phyloP scores from a whole-genome alignment of 495 filamentous ascomycete genomes.

The Chaetomium cochliodes region DNA sequence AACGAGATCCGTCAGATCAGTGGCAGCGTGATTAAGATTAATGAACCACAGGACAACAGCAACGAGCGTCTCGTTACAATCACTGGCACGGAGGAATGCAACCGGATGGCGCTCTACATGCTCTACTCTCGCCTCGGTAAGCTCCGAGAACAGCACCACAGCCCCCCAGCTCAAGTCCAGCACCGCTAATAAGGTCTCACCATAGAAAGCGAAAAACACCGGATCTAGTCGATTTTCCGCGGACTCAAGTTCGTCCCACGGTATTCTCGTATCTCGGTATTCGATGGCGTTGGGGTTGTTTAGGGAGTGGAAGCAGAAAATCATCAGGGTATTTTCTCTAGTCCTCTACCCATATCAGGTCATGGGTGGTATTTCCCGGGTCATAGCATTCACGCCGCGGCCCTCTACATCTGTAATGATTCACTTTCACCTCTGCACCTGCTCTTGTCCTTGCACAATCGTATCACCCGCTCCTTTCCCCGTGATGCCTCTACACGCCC shows the following conservation, averaged over 20 bases:
- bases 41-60: constrained; percentile 97
- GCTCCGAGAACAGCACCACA: constrained; percentile 39
- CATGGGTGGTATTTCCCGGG: constrained; percentile 17
- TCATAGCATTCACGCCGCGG: constrained; percentile 24
- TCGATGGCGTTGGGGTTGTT: constrained; percentile 27
- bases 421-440: constrained; percentile 21
- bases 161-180: constrained; percentile 14
- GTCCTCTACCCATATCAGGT: constrained; percentile 19
- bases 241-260: constrained; percentile 1
- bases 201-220: constrained; percentile 83
- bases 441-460: constrained; percentile 9
- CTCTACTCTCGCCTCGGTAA: constrained; percentile 93
- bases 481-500: not conserved
- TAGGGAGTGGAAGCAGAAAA: constrained; percentile 23
- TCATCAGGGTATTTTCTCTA: constrained; percentile 23
- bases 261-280: constrained; percentile 17
- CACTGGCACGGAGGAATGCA: constrained; percentile 95
- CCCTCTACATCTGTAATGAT: constrained; percentile 23
- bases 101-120: constrained; percentile 99
- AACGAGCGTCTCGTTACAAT: constrained; percentile 97
- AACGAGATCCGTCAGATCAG: constrained; percentile 97
- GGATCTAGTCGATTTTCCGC: constrained; percentile 33
- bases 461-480: not conserved
- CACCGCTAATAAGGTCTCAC: constrained; percentile 27
- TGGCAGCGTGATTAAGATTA: constrained; percentile 99